Base-by-base conservation (phyloP, 495 filamentous ascomycete species). In the Penicillium egyptiacum region DNA sequence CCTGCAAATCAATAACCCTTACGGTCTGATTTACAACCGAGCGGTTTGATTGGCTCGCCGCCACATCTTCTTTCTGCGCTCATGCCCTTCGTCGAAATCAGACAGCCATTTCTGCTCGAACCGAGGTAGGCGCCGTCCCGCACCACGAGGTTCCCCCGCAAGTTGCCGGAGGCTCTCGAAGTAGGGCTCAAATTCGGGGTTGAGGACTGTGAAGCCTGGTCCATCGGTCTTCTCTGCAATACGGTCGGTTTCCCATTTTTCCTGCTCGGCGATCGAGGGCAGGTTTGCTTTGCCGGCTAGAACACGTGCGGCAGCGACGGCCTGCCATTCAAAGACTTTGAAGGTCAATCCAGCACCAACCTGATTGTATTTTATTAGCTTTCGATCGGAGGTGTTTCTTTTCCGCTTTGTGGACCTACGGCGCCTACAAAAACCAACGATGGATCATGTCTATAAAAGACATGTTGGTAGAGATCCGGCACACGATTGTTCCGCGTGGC, bases 311-410 rank as follows among this genome's bases (percentile, higher is more conserved):
- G 79, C 77, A 0, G 78, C 76, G 1, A 85, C 81, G 14, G 82
- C 82, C 64, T 86, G 83, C 78, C 79, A 85, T 68, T 86, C 82
- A 49, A 82, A 85, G 2, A 83, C 73, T 22, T 77, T 77, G 69
- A 86, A 83, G 4, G 79, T 84, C n/a, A 86, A 71, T 0, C 79
- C 83, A 9, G 77, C 81, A 19, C 76, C 77, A 12, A 82, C 74
- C 71, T 84, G 70, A 48, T 70, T 70, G 14, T 1, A 4, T 72
- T 63, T 56, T 71, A 70, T 63, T 69, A 0, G 64, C 67, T 16
- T 70, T 59, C 69, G 20, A 69, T 67, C 16, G 50, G 52, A n/a
- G 20, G 11, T 12, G 23, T 11, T 11, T 11, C 16, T 23, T 23
- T 14, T 8, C 12, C 5, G 66, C 62, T 67, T 64, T 71, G 55